Base-by-base conservation (phyloP, 163 green algal genomes). In the Scenedesmus sp. region DNA sequence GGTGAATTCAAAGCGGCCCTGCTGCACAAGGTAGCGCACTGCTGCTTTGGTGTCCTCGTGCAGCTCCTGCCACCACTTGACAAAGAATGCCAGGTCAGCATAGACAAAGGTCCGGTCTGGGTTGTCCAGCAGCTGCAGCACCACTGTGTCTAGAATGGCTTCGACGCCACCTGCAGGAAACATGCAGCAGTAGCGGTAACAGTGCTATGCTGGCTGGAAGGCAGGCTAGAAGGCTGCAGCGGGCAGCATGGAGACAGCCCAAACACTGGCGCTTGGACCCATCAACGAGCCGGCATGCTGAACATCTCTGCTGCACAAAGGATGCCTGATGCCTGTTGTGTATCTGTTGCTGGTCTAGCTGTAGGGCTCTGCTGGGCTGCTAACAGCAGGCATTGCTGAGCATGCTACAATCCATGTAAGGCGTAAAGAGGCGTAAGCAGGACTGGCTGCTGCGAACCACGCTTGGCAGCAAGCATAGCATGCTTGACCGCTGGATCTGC, bases 61-160 rank as follows among this genome's bases (percentile, higher is more conserved):
- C 89, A 98, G 96, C 90, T 97, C 88, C 4, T 67, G 67, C 97
- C 97, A 99, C 97, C 97, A 99, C 4, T 94, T 93, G 34, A 84
- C 93, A 91, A 99, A 99, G 92, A 99, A 99, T 10, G 87, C 96
- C 91, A 99, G 96, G 55, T 99, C 97, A 10, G 93, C 96, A 86
- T 97, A 98, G 2, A 96, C 92, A 85, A 99, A 99, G 1, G 93
- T 97, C 16, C 97, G 87, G 84, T 96, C 84, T 0, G 94, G 93
- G 89, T 98, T 95, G n/a, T 94, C 93, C 0, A 77, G 10, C 66
- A 99, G 94, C 23, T 92, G 88, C 26, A 91, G 26, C 34, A 98
- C 88, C 8, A 98, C 96, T 15, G 93, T 95, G 92, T 99, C 97
- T 73, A 99, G 90, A 56, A 98, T 97, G 92, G 96, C 98, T 83